Percentiles rank a stretch among this genome's conserved stretches.
Conservation (phyloP, 768 basidiomycete genomes). For the Tulasnella sp. region DNA sequence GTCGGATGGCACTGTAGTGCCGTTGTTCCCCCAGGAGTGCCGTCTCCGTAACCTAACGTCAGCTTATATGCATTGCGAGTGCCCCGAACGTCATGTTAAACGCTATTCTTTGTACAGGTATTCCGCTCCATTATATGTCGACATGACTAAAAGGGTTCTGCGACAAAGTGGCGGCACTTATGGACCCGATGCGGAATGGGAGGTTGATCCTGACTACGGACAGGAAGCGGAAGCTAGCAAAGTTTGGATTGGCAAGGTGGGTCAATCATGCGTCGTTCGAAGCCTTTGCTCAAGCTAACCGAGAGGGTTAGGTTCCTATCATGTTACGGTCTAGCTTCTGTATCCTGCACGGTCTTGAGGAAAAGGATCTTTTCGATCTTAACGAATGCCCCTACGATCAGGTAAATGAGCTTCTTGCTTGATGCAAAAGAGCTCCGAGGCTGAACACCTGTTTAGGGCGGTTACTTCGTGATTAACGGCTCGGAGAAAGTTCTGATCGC, state of each 20-base stretch:
- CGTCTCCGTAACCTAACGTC: conserved; percentile 81
- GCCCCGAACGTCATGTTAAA: neutral
- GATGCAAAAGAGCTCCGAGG: neutral
- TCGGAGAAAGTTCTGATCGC: conserved; percentile 99
- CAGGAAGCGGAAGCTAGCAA: conserved; percentile 54
- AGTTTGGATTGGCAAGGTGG: conserved; percentile 90
- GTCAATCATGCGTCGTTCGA: neutral
- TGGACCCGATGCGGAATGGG: conserved; percentile 69
- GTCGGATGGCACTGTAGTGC: conserved; percentile 85
- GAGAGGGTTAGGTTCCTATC: conserved; percentile 66
- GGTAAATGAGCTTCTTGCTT: conserved; percentile 16
- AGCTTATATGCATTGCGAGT: conserved; percentile 1
- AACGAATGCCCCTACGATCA: conserved; percentile 98
- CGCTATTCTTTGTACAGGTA: conserved; percentile 34
- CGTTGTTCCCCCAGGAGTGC: conserved; percentile 95
- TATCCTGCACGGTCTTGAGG: conserved; percentile 67
- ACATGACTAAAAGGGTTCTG: conserved; percentile 81
- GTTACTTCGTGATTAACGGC: conserved; percentile 99
- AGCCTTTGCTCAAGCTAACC: conserved; percentile 18
- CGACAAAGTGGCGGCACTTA: conserved; percentile 72
- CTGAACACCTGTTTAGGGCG: conserved; percentile 41
- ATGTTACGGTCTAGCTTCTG: conserved; percentile 97
- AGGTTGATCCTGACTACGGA: conserved; percentile 50
- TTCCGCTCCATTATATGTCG: conserved; percentile 89
- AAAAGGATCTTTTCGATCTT: conserved; percentile 74